These are phyloP conservation scores for Coemansia javaensis DNA, from an alignment of 192 early-diverging fungal genomes.

Conservation along the genomic window DNA sequence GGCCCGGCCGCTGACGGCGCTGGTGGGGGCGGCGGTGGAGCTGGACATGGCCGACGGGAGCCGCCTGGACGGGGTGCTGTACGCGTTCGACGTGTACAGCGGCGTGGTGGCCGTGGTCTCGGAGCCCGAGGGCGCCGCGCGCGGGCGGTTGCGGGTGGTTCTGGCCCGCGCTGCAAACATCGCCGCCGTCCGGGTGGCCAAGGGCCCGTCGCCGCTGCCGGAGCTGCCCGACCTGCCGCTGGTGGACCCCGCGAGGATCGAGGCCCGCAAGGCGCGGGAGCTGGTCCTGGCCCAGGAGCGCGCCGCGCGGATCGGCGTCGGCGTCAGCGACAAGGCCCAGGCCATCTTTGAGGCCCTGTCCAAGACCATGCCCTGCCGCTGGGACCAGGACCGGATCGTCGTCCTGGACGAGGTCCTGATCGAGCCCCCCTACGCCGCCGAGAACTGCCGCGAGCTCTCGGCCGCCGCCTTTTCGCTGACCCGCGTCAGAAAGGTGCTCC, in stretches of 20 bases:
- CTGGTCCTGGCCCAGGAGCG: conserved; percentile 34
- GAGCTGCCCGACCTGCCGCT: conserved; percentile 9
- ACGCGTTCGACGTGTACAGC: conserved; percentile 46
- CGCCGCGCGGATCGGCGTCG: conserved; percentile 62
- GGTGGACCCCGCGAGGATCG: conserved; percentile 9
- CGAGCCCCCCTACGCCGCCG: conserved; percentile 65
- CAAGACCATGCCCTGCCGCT: conserved; percentile 79
- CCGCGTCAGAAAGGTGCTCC: conserved; percentile 69
- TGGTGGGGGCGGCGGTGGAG: conserved; percentile 19
- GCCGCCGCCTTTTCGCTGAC: conserved; percentile 57
- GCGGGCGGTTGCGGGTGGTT: conserved; percentile 8
- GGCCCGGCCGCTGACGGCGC: conserved; percentile 18
- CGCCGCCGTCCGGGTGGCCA: background rate
- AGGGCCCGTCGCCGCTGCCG: background rate
- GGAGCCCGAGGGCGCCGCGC: conserved; percentile 3
- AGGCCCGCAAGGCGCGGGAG: conserved; percentile 32
- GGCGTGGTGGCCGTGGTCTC: conserved; percentile 35
- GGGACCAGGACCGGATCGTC: conserved; percentile 68
- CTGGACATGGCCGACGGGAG: conserved; percentile 22
- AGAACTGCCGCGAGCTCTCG: conserved; percentile 56
- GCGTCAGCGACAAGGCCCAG: conserved; percentile 70
- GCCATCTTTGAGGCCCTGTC: conserved; percentile 75
- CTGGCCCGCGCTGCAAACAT: conserved; percentile 30
- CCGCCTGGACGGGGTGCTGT: conserved; percentile 27
- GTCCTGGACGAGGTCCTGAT: conserved; percentile 79